A percentile compares a stretch with the other conserved stretches of the same genome.
These are phyloP conservation scores for Fusarium sororula DNA, from an alignment of 2,329 filamentous ascomycete genomes.

Conservation along the genomic window DNA sequence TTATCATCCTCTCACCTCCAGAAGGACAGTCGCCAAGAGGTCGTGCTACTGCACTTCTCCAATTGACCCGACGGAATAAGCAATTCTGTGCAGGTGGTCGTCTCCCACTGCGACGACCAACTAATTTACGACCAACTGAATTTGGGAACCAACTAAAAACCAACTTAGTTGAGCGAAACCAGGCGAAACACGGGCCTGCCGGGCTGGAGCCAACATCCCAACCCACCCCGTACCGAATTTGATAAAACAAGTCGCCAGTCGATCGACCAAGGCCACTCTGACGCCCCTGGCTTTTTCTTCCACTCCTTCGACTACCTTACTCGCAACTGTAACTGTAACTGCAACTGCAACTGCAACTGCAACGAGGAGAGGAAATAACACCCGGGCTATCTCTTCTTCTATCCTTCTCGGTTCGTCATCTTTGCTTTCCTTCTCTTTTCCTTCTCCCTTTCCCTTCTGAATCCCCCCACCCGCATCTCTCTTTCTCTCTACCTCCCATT, in stretches of 20 bases:
- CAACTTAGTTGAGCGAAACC: constrained; percentile 36
- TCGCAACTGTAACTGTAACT: neutral
- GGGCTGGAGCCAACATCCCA: constrained; percentile 33
- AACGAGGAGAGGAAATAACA: constrained; percentile 27
- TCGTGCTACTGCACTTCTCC: neutral
- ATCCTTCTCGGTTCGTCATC: neutral
- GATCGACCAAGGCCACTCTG: constrained; percentile 36
- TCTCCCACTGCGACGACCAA: neutral
- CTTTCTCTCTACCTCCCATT: neutral
- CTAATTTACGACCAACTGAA: constrained; percentile 18
- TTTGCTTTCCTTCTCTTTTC: neutral
- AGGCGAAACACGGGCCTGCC: constrained; percentile 41
- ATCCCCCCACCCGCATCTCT: neutral
- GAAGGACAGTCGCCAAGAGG: neutral
- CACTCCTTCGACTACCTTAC: constrained; percentile 5
- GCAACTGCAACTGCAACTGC: neutral
- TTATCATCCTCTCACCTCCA: neutral
- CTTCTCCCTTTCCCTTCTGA: neutral
- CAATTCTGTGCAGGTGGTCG: constrained; percentile 12
- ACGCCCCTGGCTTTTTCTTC: constrained; percentile 29
- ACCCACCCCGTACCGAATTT: constrained; percentile 29
- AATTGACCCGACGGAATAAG: constrained; percentile 21
- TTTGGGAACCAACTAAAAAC: constrained; percentile 23
- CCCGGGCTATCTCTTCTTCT: constrained; percentile 7
- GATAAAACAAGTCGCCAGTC: constrained; percentile 37